Evolutionary conservation across 805 yeast genomes (phyloP).

Genomic region (Candida succiphila): DNA sequence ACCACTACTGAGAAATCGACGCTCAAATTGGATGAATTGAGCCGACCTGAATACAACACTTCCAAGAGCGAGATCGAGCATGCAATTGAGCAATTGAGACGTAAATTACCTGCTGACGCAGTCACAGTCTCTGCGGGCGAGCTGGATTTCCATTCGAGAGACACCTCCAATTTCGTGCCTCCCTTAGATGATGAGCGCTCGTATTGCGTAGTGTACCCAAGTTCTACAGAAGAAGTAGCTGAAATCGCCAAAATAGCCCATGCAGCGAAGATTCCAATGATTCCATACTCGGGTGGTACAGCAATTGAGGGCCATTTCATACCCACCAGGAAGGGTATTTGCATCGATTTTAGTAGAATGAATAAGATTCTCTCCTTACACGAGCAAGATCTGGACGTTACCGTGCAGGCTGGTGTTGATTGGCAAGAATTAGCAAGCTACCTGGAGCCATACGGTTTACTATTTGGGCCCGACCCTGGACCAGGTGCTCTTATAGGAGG

Average conservation of each 20-base stretch:
- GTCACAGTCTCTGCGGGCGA: conserved; percentile 27
- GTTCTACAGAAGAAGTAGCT: conserved; percentile 57
- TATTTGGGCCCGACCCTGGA: conserved; percentile 74
- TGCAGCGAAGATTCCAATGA: conserved; percentile 52
- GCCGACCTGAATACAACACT: too few relatives aligned
- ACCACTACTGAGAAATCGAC: too few relatives aligned
- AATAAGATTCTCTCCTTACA: conserved; percentile 46
- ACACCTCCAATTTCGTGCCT: conserved; percentile 23
- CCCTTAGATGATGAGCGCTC: conserved; percentile 22
- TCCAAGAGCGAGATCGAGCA: too few relatives aligned
- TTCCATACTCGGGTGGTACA: conserved; percentile 75
- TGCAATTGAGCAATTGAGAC: too few relatives aligned
- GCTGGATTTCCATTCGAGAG: conserved; percentile 22
- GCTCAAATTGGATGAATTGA: too few relatives aligned
- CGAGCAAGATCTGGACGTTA: conserved; percentile 57
- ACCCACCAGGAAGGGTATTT: conserved; percentile 56
- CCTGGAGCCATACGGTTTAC: conserved; percentile 34
- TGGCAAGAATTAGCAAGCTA: conserved; percentile 63
- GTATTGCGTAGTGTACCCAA: conserved; percentile 48
- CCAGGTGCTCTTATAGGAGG: conserved; percentile 80
- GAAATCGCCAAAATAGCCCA: conserved; percentile 52
- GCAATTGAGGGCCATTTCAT: conserved; percentile 77
- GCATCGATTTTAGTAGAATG: conserved; percentile 53
- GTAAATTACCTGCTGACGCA: conserved; percentile 33
- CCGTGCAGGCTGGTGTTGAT: conserved; percentile 71